Evolutionary conservation across 352 stramenopile genomes (phyloP), one percentile per base, ranked within the genome.

Genomic region (Globisporangium cylindrosporum): DNA sequence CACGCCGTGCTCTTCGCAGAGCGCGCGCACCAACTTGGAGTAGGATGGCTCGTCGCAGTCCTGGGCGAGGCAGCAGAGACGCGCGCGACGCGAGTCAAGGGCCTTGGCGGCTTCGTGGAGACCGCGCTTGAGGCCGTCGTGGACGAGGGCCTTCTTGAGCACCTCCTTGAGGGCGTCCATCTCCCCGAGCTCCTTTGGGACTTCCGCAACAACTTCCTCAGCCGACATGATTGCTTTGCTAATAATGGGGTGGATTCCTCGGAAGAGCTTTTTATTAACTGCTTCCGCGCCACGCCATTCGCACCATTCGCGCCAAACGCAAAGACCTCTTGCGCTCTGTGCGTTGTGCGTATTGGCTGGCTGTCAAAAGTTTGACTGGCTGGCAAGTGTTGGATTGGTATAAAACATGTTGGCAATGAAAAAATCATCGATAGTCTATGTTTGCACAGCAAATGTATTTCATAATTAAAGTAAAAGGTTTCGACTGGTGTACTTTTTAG

Each of bases 21-120:
- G 82, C 63, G 97, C 97, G 74, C 97, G 96, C 74, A 99, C 97
- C 73, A 99, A 92, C 88, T 99, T 99, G 78, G 95, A 98, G 96
- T 99, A 99, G 81, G 98, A 98, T 58, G 97, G 96, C 80, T 99
- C 98, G 81, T 99, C 98, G 90, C 98, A 99, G 89, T 99, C 97
- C 84, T 99, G 98, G 70, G 98, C 93, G 56, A 99, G 93, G 83
- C 96, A 99, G 91, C 98, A 99, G 58, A 99, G 90, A 73, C 97
- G 96, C 51, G 98, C 98, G 64, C 96, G 94, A 75, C 95, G 94
- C 63, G 96, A 97, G 83, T 99, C 98, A 70, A 99, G 93, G 34
- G 96, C 98, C 93, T 99, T 99, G 75, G 95, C 96, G 73, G 96
- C 98, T 88, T 99, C 97, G 80, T 99, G 98, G 68, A 99, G 93